Evolutionary conservation across 768 basidiomycete species (phyloP), one percentile per base, ranked within the genome.

Genomic region (Phylloporus sp.): DNA sequence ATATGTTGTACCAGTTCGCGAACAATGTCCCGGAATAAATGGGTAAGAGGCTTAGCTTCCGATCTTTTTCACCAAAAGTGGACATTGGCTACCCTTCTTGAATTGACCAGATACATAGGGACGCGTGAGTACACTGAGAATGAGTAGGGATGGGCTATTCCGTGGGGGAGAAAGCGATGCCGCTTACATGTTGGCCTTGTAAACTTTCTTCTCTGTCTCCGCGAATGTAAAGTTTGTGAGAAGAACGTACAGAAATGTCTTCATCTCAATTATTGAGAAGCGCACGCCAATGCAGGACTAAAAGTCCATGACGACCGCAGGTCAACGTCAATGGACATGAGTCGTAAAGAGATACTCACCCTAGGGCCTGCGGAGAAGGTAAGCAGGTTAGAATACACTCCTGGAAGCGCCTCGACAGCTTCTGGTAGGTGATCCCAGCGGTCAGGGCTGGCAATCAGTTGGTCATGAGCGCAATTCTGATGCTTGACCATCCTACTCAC

Each of bases 251-350:
- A 89, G 58, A 60, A 91, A 82, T 1, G 78, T 74, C 68, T 91
- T 91, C 54, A 89, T 82, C 69, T 92, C 88, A 44, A 90, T 86
- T 61, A 90, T 68, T 6, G 89, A 86, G 63, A 92, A 89, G 20
- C 82, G 79, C 69, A 86, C 73, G 3, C 89, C 89, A 39, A 90
- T 85, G 59, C 90, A 91, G 2, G 86, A 84, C 89, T 91, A 42
- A 49, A 29, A 5, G n/a, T n/a, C n/a, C n/a, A n/a, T n/a, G n/a
- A n/a, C n/a, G 15, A n/a, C 17, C 1, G 7, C 14, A 5, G 14
- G 39, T 58, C 45, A n/a, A 42, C 15, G 4, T 38, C 45, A 6
- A 28, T 9, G 15, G 18, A 27, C 17, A n/a, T 23, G 20, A 23
- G 11, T 8, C 11, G 18, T 3, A 21, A 29, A 24, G 13, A 38